These are phyloP conservation scores for Phialocephala sp. DNA, from an alignment of 2,329 filamentous ascomycete species.

Conservation along the genomic window DNA sequence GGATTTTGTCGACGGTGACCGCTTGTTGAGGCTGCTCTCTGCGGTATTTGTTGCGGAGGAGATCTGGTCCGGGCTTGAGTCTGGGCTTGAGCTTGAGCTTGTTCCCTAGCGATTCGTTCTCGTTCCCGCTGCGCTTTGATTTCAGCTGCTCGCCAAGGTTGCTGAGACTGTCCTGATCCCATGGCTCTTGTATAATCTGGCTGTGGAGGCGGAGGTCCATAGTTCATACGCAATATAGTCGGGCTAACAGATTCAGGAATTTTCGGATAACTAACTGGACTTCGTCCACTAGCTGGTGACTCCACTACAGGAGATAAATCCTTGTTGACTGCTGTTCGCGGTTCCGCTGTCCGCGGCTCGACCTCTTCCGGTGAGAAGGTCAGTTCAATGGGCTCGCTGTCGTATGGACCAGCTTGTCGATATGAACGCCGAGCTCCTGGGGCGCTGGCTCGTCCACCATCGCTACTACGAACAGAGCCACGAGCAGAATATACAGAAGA, in stretches of 20 bases:
- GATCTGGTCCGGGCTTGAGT: neutral
- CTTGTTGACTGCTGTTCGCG: constrained; percentile 7
- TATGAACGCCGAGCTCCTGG: constrained; percentile 22
- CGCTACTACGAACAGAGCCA: constrained; percentile 22
- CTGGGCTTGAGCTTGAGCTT: neutral
- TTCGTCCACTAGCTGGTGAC: constrained; percentile 36
- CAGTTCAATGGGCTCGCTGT: constrained; percentile 19
- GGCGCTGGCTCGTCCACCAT: constrained; percentile 10
- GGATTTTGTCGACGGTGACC: constrained; percentile 13
- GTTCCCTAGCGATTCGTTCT: constrained; percentile 9
- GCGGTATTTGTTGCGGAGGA: neutral
- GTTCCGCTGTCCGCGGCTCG: constrained; percentile 26
- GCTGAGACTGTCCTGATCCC: constrained; percentile 11
- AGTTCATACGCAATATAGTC: constrained; percentile 26
- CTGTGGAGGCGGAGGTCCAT: constrained; percentile 23
- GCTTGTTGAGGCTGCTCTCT: neutral
- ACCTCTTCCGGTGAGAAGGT: constrained; percentile 20
- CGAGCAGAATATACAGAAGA: constrained; percentile 31
- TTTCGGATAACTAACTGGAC: constrained; percentile 41
- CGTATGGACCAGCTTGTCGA: constrained; percentile 36
- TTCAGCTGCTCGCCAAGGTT: constrained; percentile 38
- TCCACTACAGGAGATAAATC: constrained; percentile 42
- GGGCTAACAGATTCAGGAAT: constrained; percentile 33
- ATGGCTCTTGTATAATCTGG: constrained; percentile 26
- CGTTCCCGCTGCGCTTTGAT: constrained; percentile 32